Percentiles rank a stretch among this genome's conserved stretches.
phyloP scores from a whole-genome alignment of 202 grass and related monocot genomes.

The Cymbopogon flexuosus region DNA sequence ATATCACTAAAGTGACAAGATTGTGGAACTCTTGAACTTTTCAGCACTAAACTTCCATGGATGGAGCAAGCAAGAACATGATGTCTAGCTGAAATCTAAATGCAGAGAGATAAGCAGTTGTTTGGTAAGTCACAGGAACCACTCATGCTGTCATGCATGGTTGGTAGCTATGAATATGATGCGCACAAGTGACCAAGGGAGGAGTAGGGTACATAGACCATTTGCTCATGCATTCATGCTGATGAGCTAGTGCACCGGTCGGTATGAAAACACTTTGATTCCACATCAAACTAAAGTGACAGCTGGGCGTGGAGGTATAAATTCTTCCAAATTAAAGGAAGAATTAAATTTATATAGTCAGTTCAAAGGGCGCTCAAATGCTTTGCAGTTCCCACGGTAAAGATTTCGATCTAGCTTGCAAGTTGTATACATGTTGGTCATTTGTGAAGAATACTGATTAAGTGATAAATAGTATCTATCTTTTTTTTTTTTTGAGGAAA shows the following conservation, averaged over 20 bases:
- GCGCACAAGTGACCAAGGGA: slow-evolving; percentile 6
- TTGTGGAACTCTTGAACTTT: neutral
- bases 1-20: neutral
- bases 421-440: neutral
- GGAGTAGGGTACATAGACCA: slow-evolving; percentile 30
- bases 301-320: neutral
- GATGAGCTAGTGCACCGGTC: slow-evolving; percentile 32
- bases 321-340: neutral
- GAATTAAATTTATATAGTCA: neutral
- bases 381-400: neutral
- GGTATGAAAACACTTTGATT: slow-evolving; percentile 27
- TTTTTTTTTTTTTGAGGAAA: neutral
- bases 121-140: slow-evolving; percentile 4
- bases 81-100: neutral
- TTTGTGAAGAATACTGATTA: slow-evolving; percentile 10
- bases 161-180: slow-evolving; percentile 16
- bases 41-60: neutral
- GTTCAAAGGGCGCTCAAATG: neutral
- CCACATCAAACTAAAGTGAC: slow-evolving; percentile 25
- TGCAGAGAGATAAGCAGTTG: neutral
- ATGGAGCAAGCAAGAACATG: neutral
- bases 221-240: slow-evolving; percentile 40
- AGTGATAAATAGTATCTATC: neutral
- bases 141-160: slow-evolving; percentile 19
- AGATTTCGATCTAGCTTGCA: no score